Conservation (phyloP, 441 rosid species). For the Mallotus repandus region DNA sequence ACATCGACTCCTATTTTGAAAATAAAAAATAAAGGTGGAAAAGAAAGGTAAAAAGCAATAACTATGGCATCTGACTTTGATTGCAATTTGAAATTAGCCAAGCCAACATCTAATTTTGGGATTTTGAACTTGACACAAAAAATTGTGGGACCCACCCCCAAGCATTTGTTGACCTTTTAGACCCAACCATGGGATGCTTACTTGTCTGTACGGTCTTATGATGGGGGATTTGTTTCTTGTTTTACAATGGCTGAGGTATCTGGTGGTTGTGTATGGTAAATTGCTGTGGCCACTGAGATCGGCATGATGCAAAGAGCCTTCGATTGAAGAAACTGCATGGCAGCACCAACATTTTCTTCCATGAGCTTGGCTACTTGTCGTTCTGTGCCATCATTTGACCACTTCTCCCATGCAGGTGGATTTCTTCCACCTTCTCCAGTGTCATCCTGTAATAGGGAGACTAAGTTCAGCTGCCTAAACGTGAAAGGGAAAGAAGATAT, state of each 20-base stretch:
- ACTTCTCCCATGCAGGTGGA: constrained; percentile 94
- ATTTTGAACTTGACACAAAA: constrained; percentile 20
- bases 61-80: constrained; percentile 63
- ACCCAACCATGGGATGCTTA: constrained; percentile 35
- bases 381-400: constrained; percentile 95
- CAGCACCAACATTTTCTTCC: constrained; percentile 96
- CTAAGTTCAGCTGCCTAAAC: constrained; percentile 10
- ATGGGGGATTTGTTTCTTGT: constrained; percentile 66
- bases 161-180: constrained; percentile 16
- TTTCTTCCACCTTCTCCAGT: constrained; percentile 67
- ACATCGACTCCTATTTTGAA: constrained; percentile 42
- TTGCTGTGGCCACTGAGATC: constrained; percentile 83
- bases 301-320: constrained; percentile 99
- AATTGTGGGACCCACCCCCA: constrained; percentile 29
- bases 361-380: constrained; percentile 90
- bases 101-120: constrained; percentile 25
- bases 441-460: constrained; percentile 54
- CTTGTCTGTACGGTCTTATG: constrained; percentile 35
- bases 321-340: constrained; percentile 97
- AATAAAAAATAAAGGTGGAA: constrained; percentile 27
- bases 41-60: constrained; percentile 27
- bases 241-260: constrained; percentile 70
- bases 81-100: constrained; percentile 40
- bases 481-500: background rate
- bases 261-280: constrained; percentile 74